Conservation (phyloP, 163 green algal genomes). For the Scenedesmus sp. region DNA sequence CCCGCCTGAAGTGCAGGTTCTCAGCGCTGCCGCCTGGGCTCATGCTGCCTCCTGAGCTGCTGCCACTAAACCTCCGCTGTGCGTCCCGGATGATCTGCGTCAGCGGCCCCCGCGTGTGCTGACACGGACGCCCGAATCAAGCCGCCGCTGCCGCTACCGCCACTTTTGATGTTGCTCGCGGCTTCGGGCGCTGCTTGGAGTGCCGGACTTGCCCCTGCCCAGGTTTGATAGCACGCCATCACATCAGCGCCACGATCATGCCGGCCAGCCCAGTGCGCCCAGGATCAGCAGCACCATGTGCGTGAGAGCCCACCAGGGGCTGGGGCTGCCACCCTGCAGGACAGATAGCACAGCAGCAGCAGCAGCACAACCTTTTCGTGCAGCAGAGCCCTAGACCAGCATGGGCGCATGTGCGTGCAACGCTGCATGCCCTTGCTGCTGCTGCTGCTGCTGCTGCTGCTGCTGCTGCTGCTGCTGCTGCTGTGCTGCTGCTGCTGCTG, state of each 20-base stretch:
- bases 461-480: no score
- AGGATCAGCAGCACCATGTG: constrained; percentile 7
- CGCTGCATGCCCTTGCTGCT: no score
- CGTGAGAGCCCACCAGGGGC: background rate
- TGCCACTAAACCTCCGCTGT: background rate
- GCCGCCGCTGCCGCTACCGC: background rate
- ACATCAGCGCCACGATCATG: constrained; percentile 34
- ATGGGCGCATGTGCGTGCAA: no score
- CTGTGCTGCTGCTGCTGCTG: no score
- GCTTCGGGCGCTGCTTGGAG: background rate
- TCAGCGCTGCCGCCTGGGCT: background rate
- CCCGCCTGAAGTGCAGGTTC: background rate
- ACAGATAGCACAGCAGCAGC: background rate
- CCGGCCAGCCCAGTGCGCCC: background rate
- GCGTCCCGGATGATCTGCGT: background rate
- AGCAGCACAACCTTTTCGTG: constrained; percentile 13
- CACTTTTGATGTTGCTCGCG: background rate
- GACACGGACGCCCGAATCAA: background rate
- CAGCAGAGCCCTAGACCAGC: no score
- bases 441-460: no score
- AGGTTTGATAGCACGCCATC: background rate
- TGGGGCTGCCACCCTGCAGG: background rate
- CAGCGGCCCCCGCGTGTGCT: background rate
- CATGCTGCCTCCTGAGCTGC: background rate
- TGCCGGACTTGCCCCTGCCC: background rate